Evolutionary conservation across 2,329 filamentous ascomycete genomes (phyloP), one percentile per base, ranked within the genome.

Genomic region (Scopulariopsis brevicaulis): DNA sequence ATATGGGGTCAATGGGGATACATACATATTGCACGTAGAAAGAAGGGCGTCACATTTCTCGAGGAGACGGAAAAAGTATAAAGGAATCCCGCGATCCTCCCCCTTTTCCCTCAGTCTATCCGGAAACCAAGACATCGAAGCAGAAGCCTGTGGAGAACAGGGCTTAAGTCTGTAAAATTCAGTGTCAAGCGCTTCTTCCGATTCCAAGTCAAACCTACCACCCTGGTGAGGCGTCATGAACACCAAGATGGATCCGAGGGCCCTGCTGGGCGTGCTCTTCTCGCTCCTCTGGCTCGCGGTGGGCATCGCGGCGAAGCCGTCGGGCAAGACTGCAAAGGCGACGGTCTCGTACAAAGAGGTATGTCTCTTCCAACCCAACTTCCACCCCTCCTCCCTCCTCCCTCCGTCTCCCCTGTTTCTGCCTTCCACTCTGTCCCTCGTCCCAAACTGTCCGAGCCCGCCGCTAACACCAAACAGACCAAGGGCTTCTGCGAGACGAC

Each of bases 401-500:
- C 5, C 6, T 7, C 18, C 28, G 8, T 46, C 3, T 46, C 18
- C 40, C 18, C 40, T 7, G 3, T 46, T n/a, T 10, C 15, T 7
- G n/a, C 18, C 15, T n/a, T 18, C 18, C 15, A 50, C n/a, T n/a
- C n/a, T n/a, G n/a, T n/a, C n/a, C n/a, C n/a, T n/a, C n/a, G n/a
- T n/a, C n/a, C n/a, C n/a, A n/a, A n/a, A n/a, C n/a, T n/a, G n/a
- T n/a, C n/a, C n/a, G n/a, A n/a, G n/a, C n/a, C n/a, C n/a, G n/a
- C n/a, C n/a, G 46, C 46, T 50, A 24, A 50, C 20, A 3, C 12
- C 8, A n/a, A 7, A 34, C n/a, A 56, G 54, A 56, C 54, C 6
- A 51, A 50, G 80, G 83, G 67, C 71, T 73, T 62, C 82, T 83
- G 56, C 74, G 77, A 58, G 82, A 62, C 62, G 22, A 64, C 63